Evolutionary conservation across 2,329 filamentous ascomycete species (phyloP), one percentile per base, ranked within the genome.

Genomic region (Xylariaceae sp.): DNA sequence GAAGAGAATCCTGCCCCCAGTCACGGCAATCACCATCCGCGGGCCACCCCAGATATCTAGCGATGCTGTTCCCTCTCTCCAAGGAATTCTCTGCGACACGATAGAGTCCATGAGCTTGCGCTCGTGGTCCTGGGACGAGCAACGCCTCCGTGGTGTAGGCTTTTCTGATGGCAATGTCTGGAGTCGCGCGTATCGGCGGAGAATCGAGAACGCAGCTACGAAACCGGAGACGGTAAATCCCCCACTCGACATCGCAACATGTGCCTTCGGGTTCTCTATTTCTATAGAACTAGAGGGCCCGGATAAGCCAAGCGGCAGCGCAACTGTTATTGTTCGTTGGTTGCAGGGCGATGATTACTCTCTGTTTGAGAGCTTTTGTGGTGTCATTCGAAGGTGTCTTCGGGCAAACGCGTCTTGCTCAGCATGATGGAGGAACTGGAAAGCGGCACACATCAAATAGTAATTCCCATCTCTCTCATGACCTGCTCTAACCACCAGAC

Each of bases 401-500:
- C 55, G 53, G 26, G 34, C 19, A n/a, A 21, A 41, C 37, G 13
- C 41, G 8, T 13, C 26, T 41, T 16, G 26, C 36, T 22, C 40
- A 3, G 22, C 16, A 39, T 40, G 13, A 51, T 8, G 21, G 6
- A 29, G 19, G 10, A 9, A 22, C 19, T n/a, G 10, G 16, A n/a
- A 9, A 26, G 16, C 10, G 16, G 15, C 13, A 48, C 36, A 29
- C 13, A 40, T 32, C 43, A 21, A 49, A 32, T 13, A 40, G 37
- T n/a, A 21, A n/a, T 16, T 36, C 12, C 26, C 22, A n/a, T 21
- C 21, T 32, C 18, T 19, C 34, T 47, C 16, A 79, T 65, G 30
- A 90, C 87, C 71, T 92, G 83, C 62, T 80, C 75, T 67, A 99
- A 67, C 94, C 94, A 99, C 94, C 94, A 97, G 4, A 83, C 79